A percentile compares a stretch with the other conserved stretches of the same genome.
Conservation (phyloP, 305 asterid species). For the Stenogyne calaminthoides region DNA sequence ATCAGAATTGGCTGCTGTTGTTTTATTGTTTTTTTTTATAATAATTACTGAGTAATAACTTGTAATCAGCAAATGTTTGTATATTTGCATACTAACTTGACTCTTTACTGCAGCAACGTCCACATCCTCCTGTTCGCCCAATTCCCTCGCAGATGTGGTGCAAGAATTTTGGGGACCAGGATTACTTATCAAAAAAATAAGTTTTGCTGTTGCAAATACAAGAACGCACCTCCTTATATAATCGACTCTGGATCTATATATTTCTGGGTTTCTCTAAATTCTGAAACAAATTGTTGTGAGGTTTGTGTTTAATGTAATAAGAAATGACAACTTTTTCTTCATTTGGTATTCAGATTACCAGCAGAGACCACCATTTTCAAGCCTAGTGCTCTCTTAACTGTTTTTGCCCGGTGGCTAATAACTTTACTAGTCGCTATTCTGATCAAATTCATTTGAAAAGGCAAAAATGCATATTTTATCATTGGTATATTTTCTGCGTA, state of each 20-base stretch:
- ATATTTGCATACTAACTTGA: slow-evolving; percentile 6
- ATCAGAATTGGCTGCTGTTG: not conserved
- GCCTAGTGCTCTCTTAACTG: not conserved
- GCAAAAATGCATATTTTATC: not conserved
- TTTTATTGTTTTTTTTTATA: not conserved
- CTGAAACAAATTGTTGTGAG: slow-evolving; percentile 21
- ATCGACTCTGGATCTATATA: slow-evolving; percentile 8
- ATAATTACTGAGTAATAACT: not conserved
- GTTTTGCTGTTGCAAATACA: slow-evolving; percentile 22
- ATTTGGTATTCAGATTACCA: slow-evolving; percentile 15
- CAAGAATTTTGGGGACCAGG: slow-evolving; percentile 83
- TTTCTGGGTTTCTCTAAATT: slow-evolving; percentile 24
- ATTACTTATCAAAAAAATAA: slow-evolving; percentile 35
- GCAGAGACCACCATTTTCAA: not conserved
- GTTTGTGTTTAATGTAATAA: slow-evolving; percentile 36
- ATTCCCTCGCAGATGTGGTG: slow-evolving; percentile 94
- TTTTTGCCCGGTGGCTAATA: not conserved
- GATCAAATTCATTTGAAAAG: not conserved
- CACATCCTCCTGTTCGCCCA: slow-evolving; percentile 77
- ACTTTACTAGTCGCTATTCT: not conserved
- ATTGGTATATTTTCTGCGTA: not conserved
- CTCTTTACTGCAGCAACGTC: slow-evolving; percentile 64
- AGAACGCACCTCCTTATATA: slow-evolving; percentile 25
- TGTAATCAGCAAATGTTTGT: not conserved
- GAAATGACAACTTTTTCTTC: slow-evolving; percentile 16